Base-by-base conservation (phyloP, 1,139 yeast genomes). In the Magnusiomyces magnusii region DNA sequence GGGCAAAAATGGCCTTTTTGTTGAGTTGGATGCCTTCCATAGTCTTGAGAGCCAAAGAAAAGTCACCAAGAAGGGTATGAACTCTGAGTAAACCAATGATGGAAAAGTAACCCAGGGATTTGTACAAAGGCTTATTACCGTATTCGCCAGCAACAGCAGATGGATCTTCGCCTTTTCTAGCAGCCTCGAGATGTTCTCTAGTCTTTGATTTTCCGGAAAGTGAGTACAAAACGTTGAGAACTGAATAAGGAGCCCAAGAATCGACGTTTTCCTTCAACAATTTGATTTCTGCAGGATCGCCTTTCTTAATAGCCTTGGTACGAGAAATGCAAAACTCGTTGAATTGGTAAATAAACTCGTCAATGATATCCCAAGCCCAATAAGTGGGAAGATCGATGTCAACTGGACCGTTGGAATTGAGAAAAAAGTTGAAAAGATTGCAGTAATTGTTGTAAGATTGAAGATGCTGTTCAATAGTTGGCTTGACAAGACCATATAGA, bases 281-380 rank as follows among this genome's bases (percentile, higher is more conserved):
- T 51, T 66, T 69, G 59, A 75, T 65, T 63, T 76, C 79, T 42
- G 71, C 73, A 23, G 66, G 66, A 58, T 65, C 65, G 54, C 69
- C 69, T 62, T 70, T 71, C 61, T 71, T 67, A 57, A 73, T 68
- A 58, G 70, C 69, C 57, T 77, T 74, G 55, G 75, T 69, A 61
- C 78, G 73, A 70, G 73, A 77, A 57, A 74, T 68, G 58, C 78
- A 72, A 62, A 77, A 78, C 63, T 74, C 70, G 66, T 77, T 77
- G 71, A 76, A 78, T 67, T 78, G 82, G 65, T 78, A 78, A 64
- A 78, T 77, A 67, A 78, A 78, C 68, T 78, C 82, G 62, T 78
- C 82, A 63, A 78, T 73, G 61, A 78, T 77, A 59, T 78, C 81
- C 81, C 81, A 78, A 39, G 77, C 71, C 81, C 81, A 78, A 65